Evolutionary conservation across 2,329 filamentous ascomycete species (phyloP).

Genomic region (Fusarium sp.): DNA sequence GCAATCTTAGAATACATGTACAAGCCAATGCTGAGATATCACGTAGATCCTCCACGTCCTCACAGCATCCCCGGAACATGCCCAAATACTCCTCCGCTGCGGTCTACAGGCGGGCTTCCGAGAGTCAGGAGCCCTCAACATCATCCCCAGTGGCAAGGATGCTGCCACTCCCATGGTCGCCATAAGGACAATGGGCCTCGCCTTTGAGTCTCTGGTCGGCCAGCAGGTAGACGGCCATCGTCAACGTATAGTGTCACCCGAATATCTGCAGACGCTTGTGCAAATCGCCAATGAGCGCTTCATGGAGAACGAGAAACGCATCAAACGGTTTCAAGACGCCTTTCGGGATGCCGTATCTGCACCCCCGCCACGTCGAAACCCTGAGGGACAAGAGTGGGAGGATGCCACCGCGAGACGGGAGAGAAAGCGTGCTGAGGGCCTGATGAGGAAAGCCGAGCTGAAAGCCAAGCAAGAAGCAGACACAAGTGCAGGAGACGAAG

Average conservation of each 20-base stretch:
- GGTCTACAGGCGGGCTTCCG: slow-evolving; percentile 87
- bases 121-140: slow-evolving; percentile 84
- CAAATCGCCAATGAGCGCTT: slow-evolving; percentile 80
- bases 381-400: slow-evolving; percentile 64
- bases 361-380: slow-evolving; percentile 42
- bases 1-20: slow-evolving; percentile 18
- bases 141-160: slow-evolving; percentile 55
- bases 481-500: slow-evolving; percentile 13
- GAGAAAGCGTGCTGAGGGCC: slow-evolving; percentile 67
- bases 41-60: slow-evolving; percentile 87
- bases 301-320: slow-evolving; percentile 73
- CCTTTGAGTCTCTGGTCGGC: slow-evolving; percentile 84
- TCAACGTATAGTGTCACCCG: slow-evolving; percentile 67
- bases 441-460: slow-evolving; percentile 62
- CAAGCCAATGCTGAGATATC: slow-evolving; percentile 39
- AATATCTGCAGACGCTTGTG: slow-evolving; percentile 75
- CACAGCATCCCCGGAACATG: slow-evolving; percentile 77
- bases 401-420: slow-evolving; percentile 62
- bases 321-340: slow-evolving; percentile 69
- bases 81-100: slow-evolving; percentile 78
- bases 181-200: slow-evolving; percentile 83
- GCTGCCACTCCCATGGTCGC: slow-evolving; percentile 77
- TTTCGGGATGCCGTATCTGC: slow-evolving; percentile 54
- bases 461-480: slow-evolving; percentile 37
- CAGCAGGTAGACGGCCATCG: slow-evolving; percentile 54